Base-by-base conservation (phyloP, 768 basidiomycete genomes). In the Kwoniella bestiolae region DNA sequence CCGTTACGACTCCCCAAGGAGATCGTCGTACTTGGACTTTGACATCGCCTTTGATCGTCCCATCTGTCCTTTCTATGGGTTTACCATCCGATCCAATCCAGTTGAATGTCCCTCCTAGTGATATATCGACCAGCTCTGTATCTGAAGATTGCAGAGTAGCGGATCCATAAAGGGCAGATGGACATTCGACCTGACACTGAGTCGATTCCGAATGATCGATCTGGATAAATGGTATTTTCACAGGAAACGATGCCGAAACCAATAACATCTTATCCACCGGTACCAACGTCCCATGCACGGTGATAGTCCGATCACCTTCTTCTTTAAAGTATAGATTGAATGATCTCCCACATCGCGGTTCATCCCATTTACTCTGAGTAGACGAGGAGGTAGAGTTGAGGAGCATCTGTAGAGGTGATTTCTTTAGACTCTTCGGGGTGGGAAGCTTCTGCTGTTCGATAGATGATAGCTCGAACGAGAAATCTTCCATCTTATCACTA, bases 401-500 rank as follows among this genome's bases (percentile, higher is more conserved):
- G 2, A 61, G 50, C 32, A 35, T 52, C 5, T 23, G 49, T 26
- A 46, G n/a, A 28, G 53, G 61, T 3, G 51, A 53, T 53, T 52
- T 29, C 41, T 29, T 23, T n/a, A 38, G 26, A 41, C 11, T 29
- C 8, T 21, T 47, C 9, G 57, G 65, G 18, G 59, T 55, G 16
- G 32, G 29, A 31, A 60, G 55, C 21, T 49, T 64, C 29, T 28
- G 47, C 3, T 63, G 52, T 18, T 56, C 64, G n/a, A 66, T 34
- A 44, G 56, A 45, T 29, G 47, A 53, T 9, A 73, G 32, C 65
- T 76, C 74, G 35, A 76, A 76, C 0, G 72, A 73, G 57, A 71
- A 76, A 41, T 76, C 74, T 31, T 76, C 74, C 59, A 69, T 65
- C 11, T 58, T 66, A 34, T 63, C 38, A 41, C 38, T 41, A 11